These are phyloP conservation scores for Salix dunnii DNA, from an alignment of 345 rosid species.

Conservation along the genomic window DNA sequence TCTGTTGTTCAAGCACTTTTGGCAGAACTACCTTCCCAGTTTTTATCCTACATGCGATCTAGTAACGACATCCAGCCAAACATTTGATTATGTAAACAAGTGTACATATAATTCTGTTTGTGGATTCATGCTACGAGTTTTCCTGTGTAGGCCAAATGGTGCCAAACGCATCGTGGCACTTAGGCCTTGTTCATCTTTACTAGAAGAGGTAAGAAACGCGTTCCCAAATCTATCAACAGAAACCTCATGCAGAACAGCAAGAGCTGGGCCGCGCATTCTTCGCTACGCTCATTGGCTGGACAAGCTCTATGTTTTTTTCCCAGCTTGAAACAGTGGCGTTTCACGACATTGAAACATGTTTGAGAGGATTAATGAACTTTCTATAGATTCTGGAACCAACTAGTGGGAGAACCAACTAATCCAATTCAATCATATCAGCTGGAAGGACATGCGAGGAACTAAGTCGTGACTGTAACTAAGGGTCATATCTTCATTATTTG, in stretches of 20 bases:
- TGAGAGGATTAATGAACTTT: neutral
- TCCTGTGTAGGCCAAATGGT: conserved; percentile 2
- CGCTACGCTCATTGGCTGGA: neutral
- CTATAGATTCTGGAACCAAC: neutral
- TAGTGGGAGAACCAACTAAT: neutral
- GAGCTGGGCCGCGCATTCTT: neutral
- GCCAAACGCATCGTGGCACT: conserved; percentile 3
- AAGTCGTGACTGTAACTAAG: neutral
- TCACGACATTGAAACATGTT: too few species aligned
- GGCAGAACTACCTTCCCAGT: conserved; percentile 82
- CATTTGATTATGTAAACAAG: conserved; percentile 27
- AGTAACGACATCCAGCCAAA: conserved; percentile 61
- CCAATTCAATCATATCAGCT: neutral
- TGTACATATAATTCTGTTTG: conserved; percentile 23
- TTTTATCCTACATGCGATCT: conserved; percentile 68
- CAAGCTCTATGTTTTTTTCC: neutral
- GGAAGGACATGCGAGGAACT: neutral
- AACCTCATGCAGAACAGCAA: neutral
- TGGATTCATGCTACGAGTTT: conserved; percentile 17
- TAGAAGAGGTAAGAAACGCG: neutral
- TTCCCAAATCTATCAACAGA: neutral
- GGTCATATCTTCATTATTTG: neutral
- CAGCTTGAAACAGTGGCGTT: neutral
- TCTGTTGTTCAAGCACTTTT: conserved; percentile 80
- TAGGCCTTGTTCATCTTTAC: neutral